Percentiles rank a stretch among this genome's conserved stretches.
phyloP scores from a whole-genome alignment of 2,329 filamentous ascomycete genomes.

The Colletotrichum tropicale region DNA sequence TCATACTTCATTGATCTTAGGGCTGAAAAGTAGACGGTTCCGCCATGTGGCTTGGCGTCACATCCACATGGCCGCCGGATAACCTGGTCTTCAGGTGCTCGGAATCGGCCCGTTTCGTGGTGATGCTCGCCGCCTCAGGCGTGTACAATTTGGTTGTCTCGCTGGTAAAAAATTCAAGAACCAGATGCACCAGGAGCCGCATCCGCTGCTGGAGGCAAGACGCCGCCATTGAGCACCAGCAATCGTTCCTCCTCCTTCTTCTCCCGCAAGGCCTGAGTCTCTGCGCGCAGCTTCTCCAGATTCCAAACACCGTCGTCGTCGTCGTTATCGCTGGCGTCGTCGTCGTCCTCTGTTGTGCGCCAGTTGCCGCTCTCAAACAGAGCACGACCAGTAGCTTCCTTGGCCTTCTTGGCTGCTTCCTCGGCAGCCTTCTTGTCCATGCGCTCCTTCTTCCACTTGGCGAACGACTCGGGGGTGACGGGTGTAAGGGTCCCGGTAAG shows the following conservation, averaged over 20 bases:
- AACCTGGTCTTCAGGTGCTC: conserved; percentile 22
- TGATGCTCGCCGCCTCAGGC: conserved; percentile 12
- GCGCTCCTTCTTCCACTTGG: conserved; percentile 96
- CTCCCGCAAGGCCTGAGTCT: conserved; percentile 79
- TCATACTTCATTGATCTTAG: conserved; percentile 25
- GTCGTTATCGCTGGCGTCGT: conserved; percentile 62
- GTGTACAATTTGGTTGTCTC: conserved; percentile 11
- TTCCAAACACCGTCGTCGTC: conserved; percentile 69
- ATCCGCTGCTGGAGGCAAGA: conserved; percentile 3
- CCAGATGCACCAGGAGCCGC: conserved; percentile 9
- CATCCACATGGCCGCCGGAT: conserved; percentile 12
- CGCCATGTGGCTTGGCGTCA: conserved; percentile 14
- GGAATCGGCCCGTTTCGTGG: conserved; percentile 22
- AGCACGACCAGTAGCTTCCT: conserved; percentile 93
- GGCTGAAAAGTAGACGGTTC: conserved; percentile 18
- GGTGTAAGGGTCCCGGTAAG: conserved; percentile 90
- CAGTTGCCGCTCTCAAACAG: conserved; percentile 98
- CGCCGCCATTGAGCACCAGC: conserved; percentile 29
- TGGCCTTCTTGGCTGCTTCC: conserved; percentile 85
- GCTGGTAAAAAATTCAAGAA: conserved; percentile 13
- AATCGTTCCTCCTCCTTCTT: conserved; percentile 80
- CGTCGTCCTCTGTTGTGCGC: conserved; percentile 63
- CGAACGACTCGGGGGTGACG: conserved; percentile 90
- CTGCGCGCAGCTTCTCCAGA: conserved; percentile 78
- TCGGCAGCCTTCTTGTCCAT: conserved; percentile 96